Conservation (phyloP, 108 stramenopile genomes). For the Skeletonema potamos region DNA sequence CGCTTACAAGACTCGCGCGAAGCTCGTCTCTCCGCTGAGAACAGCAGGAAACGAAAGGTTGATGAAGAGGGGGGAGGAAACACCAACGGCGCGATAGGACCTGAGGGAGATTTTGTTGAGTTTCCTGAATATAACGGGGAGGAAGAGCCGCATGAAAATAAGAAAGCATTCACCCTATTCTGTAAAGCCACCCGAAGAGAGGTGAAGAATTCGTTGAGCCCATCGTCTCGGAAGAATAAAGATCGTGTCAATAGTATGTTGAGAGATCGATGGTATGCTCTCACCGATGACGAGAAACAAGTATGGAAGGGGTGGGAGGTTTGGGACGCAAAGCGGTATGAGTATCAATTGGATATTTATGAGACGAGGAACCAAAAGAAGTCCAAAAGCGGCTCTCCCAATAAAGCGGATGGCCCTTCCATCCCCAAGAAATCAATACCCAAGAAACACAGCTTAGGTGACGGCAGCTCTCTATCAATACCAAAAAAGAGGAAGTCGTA, state of each 20-base stretch:
- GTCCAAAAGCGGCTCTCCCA: not conserved
- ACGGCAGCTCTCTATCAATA: conserved; percentile 17
- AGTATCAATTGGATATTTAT: conserved; percentile 52
- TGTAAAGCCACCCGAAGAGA: conserved; percentile 66
- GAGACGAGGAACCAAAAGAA: conserved; percentile 11
- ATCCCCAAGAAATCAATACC: conserved; percentile 24
- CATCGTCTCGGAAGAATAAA: conserved; percentile 69
- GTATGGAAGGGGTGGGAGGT: conserved; percentile 74
- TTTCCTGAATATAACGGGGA: conserved; percentile 82
- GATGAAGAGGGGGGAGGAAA: conserved; percentile 25
- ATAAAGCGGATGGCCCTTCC: not conserved
- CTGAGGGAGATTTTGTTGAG: conserved; percentile 64
- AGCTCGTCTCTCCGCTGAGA: conserved; percentile 12
- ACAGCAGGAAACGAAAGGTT: conserved; percentile 12
- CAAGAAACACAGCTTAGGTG: conserved; percentile 1
- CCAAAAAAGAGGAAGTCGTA: conserved; percentile 27
- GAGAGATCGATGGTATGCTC: conserved; percentile 65
- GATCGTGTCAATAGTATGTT: conserved; percentile 67
- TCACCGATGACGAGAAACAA: conserved; percentile 65
- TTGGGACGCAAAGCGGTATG: conserved; percentile 78
- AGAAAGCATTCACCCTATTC: conserved; percentile 85
- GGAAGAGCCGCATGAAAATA: conserved; percentile 68
- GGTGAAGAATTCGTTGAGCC: conserved; percentile 65
- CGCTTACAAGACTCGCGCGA: conserved; percentile 23
- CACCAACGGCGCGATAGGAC: conserved; percentile 60